A percentile compares a stretch with the other conserved stretches of the same genome.
phyloP scores from a whole-genome alignment of 139 green algal species.

The Picochlorum sp. region DNA sequence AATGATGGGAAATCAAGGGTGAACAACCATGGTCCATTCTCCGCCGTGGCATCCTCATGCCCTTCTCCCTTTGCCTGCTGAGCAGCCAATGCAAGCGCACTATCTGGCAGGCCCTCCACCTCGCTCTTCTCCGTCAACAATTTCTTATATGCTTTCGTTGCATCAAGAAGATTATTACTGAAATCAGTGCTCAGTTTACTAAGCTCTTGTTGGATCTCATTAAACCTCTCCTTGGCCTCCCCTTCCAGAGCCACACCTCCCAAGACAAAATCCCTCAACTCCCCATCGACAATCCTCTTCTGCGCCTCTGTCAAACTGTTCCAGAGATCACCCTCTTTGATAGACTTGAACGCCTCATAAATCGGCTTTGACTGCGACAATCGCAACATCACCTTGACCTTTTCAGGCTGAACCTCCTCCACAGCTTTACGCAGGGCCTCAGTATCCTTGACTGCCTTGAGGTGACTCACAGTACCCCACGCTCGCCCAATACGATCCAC shows the following conservation, averaged over 20 bases:
- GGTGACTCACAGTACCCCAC: constrained; percentile 87
- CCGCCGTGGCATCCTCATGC: constrained; percentile 64
- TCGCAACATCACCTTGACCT: constrained; percentile 74
- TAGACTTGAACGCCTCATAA: constrained; percentile 64
- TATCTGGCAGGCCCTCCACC: constrained; percentile 70
- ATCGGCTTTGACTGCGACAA: constrained; percentile 60
- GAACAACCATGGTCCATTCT: constrained; percentile 84
- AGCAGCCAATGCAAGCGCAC: constrained; percentile 58
- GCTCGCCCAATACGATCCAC: constrained; percentile 63
- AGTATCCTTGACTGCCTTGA: constrained; percentile 92
- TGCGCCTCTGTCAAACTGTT: constrained; percentile 57
- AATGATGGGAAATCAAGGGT: constrained; percentile 92
- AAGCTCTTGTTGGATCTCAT: constrained; percentile 93
- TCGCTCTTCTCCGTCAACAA: constrained; percentile 69
- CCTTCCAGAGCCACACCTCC: constrained; percentile 82
- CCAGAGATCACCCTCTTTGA: constrained; percentile 58
- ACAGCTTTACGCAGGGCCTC: constrained; percentile 79
- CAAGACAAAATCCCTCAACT: constrained; percentile 83
- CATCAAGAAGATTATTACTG: constrained; percentile 86
- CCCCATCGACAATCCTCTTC: constrained; percentile 66
- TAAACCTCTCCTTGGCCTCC: constrained; percentile 78
- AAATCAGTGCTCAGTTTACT: constrained; percentile 43
- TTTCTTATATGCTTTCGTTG: constrained; percentile 70
- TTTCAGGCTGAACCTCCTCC: constrained; percentile 90
- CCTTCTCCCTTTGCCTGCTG: constrained; percentile 55